phyloP scores from a whole-genome alignment of 805 yeast genomes.

The Kuraishia molischiana region DNA sequence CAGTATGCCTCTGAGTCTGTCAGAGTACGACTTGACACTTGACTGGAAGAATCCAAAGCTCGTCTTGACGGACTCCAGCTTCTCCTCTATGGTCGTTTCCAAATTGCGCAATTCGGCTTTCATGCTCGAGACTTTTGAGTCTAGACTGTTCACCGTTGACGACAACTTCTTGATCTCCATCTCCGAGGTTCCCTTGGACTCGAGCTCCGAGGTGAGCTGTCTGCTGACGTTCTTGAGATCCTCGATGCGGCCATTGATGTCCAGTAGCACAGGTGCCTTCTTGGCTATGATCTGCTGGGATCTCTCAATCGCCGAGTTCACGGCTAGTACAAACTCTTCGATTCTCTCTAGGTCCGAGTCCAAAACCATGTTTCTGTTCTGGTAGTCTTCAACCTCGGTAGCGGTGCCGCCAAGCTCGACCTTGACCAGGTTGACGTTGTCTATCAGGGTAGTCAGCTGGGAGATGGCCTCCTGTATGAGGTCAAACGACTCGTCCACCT shows the following conservation, averaged over 20 bases:
- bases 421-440: constrained; percentile 44
- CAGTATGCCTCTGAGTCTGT: background rate
- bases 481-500: constrained; percentile 23
- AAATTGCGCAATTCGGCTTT: constrained; percentile 10
- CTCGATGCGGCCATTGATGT: constrained; percentile 64
- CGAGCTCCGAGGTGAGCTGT: constrained; percentile 53
- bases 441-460: constrained; percentile 54
- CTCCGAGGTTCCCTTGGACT: constrained; percentile 37
- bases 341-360: constrained; percentile 29
- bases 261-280: constrained; percentile 51
- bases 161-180: constrained; percentile 22
- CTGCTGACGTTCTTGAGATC: constrained; percentile 53
- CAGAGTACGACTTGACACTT: background rate
- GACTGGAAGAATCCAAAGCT: background rate
- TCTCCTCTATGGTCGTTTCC: constrained; percentile 26
- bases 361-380: constrained; percentile 28
- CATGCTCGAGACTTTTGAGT: background rate
- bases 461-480: constrained; percentile 58
- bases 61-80: constrained; percentile 9
- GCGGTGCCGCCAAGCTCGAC: constrained; percentile 49
- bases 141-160: background rate
- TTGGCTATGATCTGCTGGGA: constrained; percentile 34
- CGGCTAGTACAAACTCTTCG: constrained; percentile 35
- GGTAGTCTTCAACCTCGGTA: constrained; percentile 31
- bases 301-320: constrained; percentile 40